Base-by-base conservation (phyloP, 371 early-diverging fungal genomes). In the Apophysomyces sp. region DNA sequence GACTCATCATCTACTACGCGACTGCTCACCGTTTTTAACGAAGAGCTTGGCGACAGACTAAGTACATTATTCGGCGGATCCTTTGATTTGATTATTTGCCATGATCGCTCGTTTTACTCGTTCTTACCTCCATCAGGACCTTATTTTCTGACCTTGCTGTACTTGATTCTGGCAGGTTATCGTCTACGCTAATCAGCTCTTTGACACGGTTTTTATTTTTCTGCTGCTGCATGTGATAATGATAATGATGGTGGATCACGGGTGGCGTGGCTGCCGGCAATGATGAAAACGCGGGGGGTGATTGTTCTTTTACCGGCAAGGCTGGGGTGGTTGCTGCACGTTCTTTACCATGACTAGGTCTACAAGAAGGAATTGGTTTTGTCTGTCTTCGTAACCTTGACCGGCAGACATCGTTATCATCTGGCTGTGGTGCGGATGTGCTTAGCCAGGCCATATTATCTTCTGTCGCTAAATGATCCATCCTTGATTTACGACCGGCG, bases 181-280 rank as follows among this genome's bases (percentile, higher is more conserved):
- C 34, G 34, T 34, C 34, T 34, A 34, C 24, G 21, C 21, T 21
- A 9, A 21, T 21, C 21, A 21, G 7, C 21, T 52, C 51, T 28
- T 16, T 31, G 52, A 26, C 36, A 24, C 52, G 53, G 36, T 34
- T 37, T 21, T 28, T 52, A 13, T 58, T 34, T 51, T 28, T 40
- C 18, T 58, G 58, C 12, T 39, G 58, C 24, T 57, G 63, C 30
- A 67, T 44, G 57, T 77, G 66, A 28, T 73, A 73, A 39, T 77
- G 69, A 16, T 77, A 67, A 57, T 77, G 77, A 40, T 77, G 77
- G 52, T 77, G 77, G 27, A 73, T 65, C 9, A 77, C 57, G 1
- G 71, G 34, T 9, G 63, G 58, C 1, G 54, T 55, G 15, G 36
- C 16, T 29, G 67, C 9, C 18, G 67, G 67, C 52, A 62, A 58